A percentile compares a stretch with the other conserved stretches of the same genome.
Evolutionary conservation across 208 protist genomes (phyloP).

Genomic region (Leishmania tarentolae): DNA sequence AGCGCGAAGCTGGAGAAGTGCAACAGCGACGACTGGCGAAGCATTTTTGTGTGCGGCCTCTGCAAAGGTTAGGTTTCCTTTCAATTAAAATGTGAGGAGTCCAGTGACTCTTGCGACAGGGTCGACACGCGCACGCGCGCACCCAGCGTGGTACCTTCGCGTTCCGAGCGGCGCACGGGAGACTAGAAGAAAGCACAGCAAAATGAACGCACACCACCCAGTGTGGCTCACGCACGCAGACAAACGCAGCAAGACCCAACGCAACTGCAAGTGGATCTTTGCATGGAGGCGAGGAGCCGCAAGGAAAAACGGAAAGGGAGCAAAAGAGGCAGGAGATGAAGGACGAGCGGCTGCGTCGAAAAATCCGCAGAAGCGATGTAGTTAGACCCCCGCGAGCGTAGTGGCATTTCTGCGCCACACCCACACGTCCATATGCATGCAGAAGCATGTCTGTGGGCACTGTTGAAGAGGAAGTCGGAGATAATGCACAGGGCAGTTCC

Average conservation of each 20-base stretch:
- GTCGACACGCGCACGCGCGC: background rate
- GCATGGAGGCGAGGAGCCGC: background rate
- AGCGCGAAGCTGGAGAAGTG: conserved; percentile 83
- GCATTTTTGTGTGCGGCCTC: conserved; percentile 1
- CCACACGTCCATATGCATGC: background rate
- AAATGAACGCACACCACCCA: background rate
- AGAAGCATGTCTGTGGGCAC: background rate
- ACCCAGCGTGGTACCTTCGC: background rate
- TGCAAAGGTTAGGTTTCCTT: background rate
- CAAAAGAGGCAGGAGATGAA: background rate
- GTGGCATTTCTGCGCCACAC: background rate
- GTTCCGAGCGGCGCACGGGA: background rate
- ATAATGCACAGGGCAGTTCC: background rate
- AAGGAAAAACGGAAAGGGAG: background rate
- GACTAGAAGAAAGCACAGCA: background rate
- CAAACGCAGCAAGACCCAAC: background rate
- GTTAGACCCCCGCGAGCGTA: background rate
- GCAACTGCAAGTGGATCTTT: background rate
- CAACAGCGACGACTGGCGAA: conserved; percentile 34
- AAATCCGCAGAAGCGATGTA: background rate
- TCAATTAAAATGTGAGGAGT: background rate
- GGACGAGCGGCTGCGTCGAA: background rate
- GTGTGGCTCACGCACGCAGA: background rate
- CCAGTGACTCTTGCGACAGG: background rate
- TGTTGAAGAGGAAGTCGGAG: background rate